phyloP scores from a whole-genome alignment of 148 eudicot genomes.

The Vaccinium macrocarpon region DNA sequence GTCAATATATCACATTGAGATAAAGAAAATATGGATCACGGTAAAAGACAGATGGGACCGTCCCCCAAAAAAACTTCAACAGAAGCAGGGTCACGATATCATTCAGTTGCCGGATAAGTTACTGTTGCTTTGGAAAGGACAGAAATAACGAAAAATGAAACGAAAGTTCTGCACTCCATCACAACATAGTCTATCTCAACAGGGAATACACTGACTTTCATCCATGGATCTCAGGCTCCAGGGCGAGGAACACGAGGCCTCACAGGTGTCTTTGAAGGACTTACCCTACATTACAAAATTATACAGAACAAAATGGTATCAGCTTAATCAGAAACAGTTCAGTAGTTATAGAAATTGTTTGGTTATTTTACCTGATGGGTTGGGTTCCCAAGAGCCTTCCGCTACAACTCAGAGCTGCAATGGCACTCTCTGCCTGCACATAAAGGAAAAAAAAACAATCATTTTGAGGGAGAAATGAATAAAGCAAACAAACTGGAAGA shows the following conservation, averaged over 20 bases:
- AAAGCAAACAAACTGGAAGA: no score
- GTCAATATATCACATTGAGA: background rate
- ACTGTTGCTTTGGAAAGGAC: constrained; percentile 14
- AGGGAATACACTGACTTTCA: constrained; percentile 11
- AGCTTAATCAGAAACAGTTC: background rate
- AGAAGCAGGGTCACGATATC: constrained; percentile 17
- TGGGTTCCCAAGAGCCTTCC: constrained; percentile 78
- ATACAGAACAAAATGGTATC: background rate
- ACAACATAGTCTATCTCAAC: constrained; percentile 9
- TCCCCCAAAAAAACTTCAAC: constrained; percentile 17
- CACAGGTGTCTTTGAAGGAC: constrained; percentile 98
- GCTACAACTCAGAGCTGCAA: constrained; percentile 78
- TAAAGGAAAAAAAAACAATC: background rate
- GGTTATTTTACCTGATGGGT: constrained; percentile 59
- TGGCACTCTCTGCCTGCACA: constrained; percentile 87
- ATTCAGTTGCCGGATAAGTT: constrained; percentile 11
- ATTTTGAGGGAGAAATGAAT: background rate
- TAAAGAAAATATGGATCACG: constrained; percentile 1
- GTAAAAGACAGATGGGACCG: constrained; percentile 5
- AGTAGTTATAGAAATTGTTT: background rate
- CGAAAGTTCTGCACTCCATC: constrained; percentile 18
- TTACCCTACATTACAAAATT: constrained; percentile 56
- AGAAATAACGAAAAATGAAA: constrained; percentile 20
- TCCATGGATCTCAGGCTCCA: constrained; percentile 11
- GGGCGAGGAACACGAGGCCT: constrained; percentile 69